phyloP scores from a whole-genome alignment of 371 early-diverging fungal species.

The Basidiobolus meristosporus region DNA sequence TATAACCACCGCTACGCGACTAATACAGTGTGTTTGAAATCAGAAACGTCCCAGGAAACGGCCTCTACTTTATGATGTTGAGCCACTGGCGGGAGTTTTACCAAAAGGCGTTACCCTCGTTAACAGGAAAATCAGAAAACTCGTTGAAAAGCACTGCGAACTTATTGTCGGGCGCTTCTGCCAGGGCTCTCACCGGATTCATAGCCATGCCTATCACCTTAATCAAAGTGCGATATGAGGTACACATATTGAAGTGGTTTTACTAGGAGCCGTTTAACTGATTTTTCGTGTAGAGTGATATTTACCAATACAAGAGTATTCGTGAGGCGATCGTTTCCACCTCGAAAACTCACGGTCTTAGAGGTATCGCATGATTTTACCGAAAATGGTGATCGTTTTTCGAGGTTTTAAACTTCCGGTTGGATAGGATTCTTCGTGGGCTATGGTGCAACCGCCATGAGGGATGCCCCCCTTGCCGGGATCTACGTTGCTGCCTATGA shows the following conservation, averaged over 20 bases:
- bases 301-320: no score
- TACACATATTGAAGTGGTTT: conserved; percentile 10
- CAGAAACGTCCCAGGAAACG: conserved; percentile 75
- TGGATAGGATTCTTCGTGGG: conserved; percentile 80
- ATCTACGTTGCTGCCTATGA: conserved; percentile 90
- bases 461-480: conserved; percentile 92
- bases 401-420: background rate
- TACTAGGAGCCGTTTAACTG: no score
- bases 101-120: conserved; percentile 10
- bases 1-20: background rate
- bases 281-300: no score
- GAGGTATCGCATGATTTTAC: background rate
- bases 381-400: conserved; percentile 1
- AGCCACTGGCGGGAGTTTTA: conserved; percentile 13
- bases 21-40: background rate
- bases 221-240: conserved; percentile 84
- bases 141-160: conserved; percentile 31
- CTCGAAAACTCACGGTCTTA: background rate
- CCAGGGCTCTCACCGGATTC: conserved; percentile 73
- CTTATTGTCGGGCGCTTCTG: conserved; percentile 53
- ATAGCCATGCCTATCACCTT: conserved; percentile 89
- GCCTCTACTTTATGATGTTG: conserved; percentile 49
- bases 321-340: no score
- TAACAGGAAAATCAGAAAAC: conserved; percentile 6
- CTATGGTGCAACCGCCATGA: conserved; percentile 71